A percentile compares a stretch with the other conserved stretches of the same genome.
phyloP scores from a whole-genome alignment of 2,329 filamentous ascomycete genomes.

The Didymella arachidicola region DNA sequence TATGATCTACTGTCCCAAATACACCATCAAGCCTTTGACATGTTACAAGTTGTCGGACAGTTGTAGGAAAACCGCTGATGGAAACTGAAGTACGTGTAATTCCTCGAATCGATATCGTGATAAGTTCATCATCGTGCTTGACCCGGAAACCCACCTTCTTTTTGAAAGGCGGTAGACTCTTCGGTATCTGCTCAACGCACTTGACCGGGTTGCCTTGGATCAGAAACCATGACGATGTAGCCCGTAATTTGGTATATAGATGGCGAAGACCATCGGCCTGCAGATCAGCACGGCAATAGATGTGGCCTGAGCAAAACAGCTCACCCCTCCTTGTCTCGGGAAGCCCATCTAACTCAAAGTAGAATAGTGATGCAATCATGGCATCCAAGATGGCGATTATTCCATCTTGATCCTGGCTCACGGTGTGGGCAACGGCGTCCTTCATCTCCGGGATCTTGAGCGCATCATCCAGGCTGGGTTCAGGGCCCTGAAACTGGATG shows the following conservation, averaged over 20 bases:
- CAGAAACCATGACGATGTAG: not conserved
- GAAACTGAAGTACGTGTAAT: not conserved
- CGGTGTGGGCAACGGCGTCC: not conserved
- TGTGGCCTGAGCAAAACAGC: not conserved
- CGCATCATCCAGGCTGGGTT: not conserved
- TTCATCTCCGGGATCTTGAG: not conserved
- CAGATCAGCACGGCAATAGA: not conserved
- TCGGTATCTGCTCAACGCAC: not conserved
- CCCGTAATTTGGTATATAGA: not conserved
- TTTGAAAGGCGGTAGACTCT: not conserved
- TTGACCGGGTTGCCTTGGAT: not conserved
- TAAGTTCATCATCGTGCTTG: not conserved
- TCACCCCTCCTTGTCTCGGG: not conserved
- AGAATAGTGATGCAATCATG: not conserved
- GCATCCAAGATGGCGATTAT: not conserved
- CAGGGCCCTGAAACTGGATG: not conserved
- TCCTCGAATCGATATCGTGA: not conserved
- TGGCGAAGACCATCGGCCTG: not conserved
- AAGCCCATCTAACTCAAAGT: not conserved
- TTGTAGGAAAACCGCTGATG: constrained; percentile 1
- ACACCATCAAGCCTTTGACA: constrained; percentile 9
- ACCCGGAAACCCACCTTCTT: not conserved
- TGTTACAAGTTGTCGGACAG: not conserved
- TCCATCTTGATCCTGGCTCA: not conserved
- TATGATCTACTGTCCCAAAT: constrained; percentile 18